Base-by-base conservation (phyloP, 148 eudicot genomes). In the Cornus suecica region DNA sequence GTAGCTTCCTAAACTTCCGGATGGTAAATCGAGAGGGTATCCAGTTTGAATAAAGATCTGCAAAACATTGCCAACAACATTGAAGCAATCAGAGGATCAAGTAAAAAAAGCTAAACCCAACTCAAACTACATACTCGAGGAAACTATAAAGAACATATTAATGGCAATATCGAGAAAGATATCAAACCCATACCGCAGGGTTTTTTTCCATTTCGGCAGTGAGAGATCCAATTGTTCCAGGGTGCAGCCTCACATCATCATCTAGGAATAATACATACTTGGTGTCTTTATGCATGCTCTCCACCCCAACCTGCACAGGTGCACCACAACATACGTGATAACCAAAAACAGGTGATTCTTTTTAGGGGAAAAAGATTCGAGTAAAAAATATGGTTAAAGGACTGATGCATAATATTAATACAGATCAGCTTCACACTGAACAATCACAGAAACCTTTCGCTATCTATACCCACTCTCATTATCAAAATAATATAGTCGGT, bases 1-100 rank as follows among this genome's bases (percentile, higher is more conserved):
- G 79, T 94, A 94, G 76, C 99, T 94, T 78, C 99, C 99, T 80
- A 94, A 87, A 85, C 97, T 94, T 86, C 99, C 97, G 65, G 99
- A 94, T 68, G 99, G 99, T 74, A 94, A 83, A 86, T 94, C 99
- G 70, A 94, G 96, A 60, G 99, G 99, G 77, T 94, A 94, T 73
- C 99, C 99, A 56, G 99, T 94, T 87, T 94, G 99, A 72, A 94
- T 94, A 80, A 95, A 95, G 77, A 95, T 95, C 97, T 95, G 97
- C 86, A 82, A 25, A 65, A 42, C 11, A 74, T 76, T 74, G 29
- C 48, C 74, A 78, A 29, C 30, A 32, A 70, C 54, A 58, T 26
- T 31, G 72, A 66, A 24, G 10, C 34, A 67, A 74, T 69, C 20
- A 61, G 23, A 66, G 69, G 56, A 67, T 27, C 31, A 20, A 56